Conservation (phyloP, 2,329 filamentous ascomycete species). For the Fusarium nurragi region DNA sequence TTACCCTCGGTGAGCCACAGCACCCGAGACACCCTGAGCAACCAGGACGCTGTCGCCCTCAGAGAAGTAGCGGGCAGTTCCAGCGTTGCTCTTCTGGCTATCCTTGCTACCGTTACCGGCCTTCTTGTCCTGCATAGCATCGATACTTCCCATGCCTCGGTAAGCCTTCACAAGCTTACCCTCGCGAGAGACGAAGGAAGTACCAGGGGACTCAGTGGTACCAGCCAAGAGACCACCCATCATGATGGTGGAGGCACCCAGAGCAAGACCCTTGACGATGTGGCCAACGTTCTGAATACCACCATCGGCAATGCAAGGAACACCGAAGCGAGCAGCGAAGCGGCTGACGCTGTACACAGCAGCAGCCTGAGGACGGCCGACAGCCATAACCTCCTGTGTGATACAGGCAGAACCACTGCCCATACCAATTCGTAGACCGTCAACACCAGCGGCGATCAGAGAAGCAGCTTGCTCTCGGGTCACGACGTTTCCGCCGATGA, state of each 20-base stretch:
- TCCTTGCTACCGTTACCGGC: conserved; percentile 78
- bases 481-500: conserved; percentile 98
- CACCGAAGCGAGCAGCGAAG: conserved; percentile 92
- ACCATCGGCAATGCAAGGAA: conserved; percentile 97
- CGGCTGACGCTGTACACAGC: conserved; percentile 89
- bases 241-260: conserved; percentile 96
- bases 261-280: conserved; percentile 96
- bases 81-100: conserved; percentile 85
- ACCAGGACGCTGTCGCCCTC: conserved; percentile 95
- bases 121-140: conserved; percentile 99
- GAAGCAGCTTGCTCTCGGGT: conserved; percentile 94
- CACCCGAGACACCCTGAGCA: conserved; percentile 93
- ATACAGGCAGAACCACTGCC: conserved; percentile 98
- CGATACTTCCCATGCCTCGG: conserved; percentile 98
- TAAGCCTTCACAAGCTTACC: conserved; percentile 99
- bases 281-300: conserved; percentile 98
- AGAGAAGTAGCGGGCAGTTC: conserved; percentile 97
- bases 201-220: conserved; percentile 96
- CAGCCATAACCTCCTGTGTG: conserved; percentile 99
- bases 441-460: conserved; percentile 91
- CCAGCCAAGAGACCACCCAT: conserved; percentile 98
- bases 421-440: conserved; percentile 98
- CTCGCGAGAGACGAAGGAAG: conserved; percentile 94
- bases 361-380: conserved; percentile 93
- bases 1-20: conserved; percentile 78